Conservation (phyloP, 495 filamentous ascomycete genomes). For the Penicillium pancosmium region DNA sequence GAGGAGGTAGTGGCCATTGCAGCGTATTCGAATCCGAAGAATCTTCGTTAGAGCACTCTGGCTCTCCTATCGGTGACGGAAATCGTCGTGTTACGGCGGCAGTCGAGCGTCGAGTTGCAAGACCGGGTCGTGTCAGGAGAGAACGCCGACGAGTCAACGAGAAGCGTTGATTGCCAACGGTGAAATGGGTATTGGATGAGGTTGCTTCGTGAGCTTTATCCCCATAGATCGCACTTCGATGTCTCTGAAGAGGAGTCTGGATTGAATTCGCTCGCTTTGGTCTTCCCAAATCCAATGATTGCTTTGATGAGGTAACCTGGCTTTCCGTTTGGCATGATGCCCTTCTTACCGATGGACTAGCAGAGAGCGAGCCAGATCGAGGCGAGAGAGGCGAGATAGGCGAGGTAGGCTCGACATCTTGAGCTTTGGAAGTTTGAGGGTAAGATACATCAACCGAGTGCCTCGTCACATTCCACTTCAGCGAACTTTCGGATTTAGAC, state of each 20-base stretch:
- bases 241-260: constrained; percentile 30
- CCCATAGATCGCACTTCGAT: constrained; percentile 30
- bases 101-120: constrained; percentile 46
- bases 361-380: constrained; percentile 20
- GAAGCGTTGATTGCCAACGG: constrained; percentile 41
- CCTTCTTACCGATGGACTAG: constrained; percentile 20
- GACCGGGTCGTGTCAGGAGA: constrained; percentile 49
- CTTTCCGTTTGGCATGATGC: constrained; percentile 30
- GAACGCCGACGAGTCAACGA: constrained; percentile 52
- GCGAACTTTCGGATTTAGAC: constrained; percentile 9
- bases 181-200: constrained; percentile 43
- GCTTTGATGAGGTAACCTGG: constrained; percentile 16
- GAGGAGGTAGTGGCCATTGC: constrained; percentile 27
- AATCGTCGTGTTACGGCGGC: constrained; percentile 27
- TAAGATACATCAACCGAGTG: constrained; percentile 3
- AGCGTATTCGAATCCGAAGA: constrained; percentile 12
- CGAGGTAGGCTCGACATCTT: constrained; percentile 3
- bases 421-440: not conserved
- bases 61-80: constrained; percentile 32
- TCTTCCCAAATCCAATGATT: constrained; percentile 17
- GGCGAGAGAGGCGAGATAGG: constrained; percentile 3
- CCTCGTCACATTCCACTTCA: not conserved
- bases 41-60: constrained; percentile 14
- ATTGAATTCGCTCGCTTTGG: constrained; percentile 38
- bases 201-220: constrained; percentile 31